Evolutionary conservation across 78 protist genomes (phyloP), one percentile per base, ranked within the genome.

Genomic region (Emiliania huxleyi): DNA sequence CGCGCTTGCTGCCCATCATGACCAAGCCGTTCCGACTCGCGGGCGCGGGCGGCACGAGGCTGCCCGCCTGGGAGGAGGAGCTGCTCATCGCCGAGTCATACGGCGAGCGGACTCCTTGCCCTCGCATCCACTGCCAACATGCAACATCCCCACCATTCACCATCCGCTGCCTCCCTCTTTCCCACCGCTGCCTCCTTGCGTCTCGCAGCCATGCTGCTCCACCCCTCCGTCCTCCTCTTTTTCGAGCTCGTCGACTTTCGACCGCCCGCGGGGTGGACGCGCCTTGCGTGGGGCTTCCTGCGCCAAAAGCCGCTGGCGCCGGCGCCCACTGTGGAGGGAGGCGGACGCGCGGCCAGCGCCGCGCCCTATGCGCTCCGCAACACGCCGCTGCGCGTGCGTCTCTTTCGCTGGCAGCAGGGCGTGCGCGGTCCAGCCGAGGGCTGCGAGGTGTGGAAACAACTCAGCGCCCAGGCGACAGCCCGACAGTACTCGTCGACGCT

Each of bases 351-450:
- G 29, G 62, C 62, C 62, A 52, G 29, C 29, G 29, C 62, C 29
- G 29, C 15, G 29, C 62, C 62, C 8, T 15, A 71, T 22, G 42
- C 42, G 37, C 81, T 71, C 11, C 81, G 81, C 40, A 35, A 2
- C 19, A 71, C n/a, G 81, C 81, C 81, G 21, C 81, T 71, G 81
- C 81, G 81, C 18, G n/a, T 71, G 81, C 81, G n/a, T 35, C 81
- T 71, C 43, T 35, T 19, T 22, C 81, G 81, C 81, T 71, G 81
- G 81, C 81, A 37, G 45, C 2, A 3, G 42, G 43, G 42, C 4
- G 81, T 37, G 12, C 81, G 42, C 15, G 62, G 29, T 11, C 42
- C 81, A 4, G 21, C 35, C 29, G 33, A 35, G 19, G 42, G 42
- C 81, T 40, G n/a, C 37, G 81, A 6, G 12, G 81, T 26, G 37